A percentile compares a stretch with the other conserved stretches of the same genome.
Conservation (phyloP, 2,329 filamentous ascomycete genomes). For the Neofusicoccum sp. region DNA sequence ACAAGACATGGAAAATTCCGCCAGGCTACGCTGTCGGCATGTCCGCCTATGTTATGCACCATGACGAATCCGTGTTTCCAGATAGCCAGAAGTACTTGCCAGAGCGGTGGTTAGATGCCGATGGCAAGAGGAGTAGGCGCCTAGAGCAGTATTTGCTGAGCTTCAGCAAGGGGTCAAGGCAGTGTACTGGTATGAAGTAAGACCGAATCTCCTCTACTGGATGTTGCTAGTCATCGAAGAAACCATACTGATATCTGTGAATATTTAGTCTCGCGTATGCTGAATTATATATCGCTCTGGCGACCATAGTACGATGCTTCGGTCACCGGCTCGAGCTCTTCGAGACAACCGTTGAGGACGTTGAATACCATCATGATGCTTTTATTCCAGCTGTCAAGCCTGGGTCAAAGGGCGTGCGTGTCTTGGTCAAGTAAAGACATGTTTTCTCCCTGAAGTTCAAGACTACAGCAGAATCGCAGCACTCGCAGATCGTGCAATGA, state of each 20-base stretch:
- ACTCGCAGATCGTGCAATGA: too few relatives aligned
- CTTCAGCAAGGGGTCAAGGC: slow-evolving; percentile 32
- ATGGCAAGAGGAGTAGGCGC: slow-evolving; percentile 8
- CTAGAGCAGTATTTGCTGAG: slow-evolving; percentile 30
- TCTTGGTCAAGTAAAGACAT: slow-evolving; percentile 15
- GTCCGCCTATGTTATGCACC: slow-evolving; percentile 25
- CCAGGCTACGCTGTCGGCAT: slow-evolving; percentile 18
- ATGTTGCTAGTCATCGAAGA: background rate
- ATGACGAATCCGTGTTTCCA: slow-evolving; percentile 34
- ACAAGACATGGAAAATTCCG: slow-evolving; percentile 9
- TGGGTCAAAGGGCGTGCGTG: slow-evolving; percentile 37
- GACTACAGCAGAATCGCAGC: too few relatives aligned
- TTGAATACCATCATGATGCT: slow-evolving; percentile 37
- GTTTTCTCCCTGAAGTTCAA: too few relatives aligned
- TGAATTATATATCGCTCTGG: slow-evolving; percentile 20
- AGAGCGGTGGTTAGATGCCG: slow-evolving; percentile 31
- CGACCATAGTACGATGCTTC: slow-evolving; percentile 19
- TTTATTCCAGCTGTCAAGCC: slow-evolving; percentile 36
- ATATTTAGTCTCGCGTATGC: slow-evolving; percentile 18
- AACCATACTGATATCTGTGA: too few relatives aligned
- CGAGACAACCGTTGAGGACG: slow-evolving; percentile 28
- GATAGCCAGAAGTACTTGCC: slow-evolving; percentile 27
- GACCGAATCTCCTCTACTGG: background rate
- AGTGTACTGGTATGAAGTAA: slow-evolving; percentile 34
- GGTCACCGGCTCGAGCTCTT: slow-evolving; percentile 14